phyloP scores from a whole-genome alignment of 2,329 filamentous ascomycete species.

The Pseudogymnoascus sp. region DNA sequence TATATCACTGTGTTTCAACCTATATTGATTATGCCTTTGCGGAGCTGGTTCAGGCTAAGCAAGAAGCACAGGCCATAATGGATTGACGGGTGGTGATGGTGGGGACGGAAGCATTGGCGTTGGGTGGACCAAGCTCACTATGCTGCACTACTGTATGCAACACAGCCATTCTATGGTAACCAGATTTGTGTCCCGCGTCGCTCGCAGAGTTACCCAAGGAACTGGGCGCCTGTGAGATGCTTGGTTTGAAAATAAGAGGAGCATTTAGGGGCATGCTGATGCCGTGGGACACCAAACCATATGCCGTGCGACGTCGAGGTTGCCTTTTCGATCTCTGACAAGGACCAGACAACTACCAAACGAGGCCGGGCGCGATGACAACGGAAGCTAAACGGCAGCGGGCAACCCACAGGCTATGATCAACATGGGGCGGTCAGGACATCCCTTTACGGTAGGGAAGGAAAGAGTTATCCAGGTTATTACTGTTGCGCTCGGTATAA shows the following conservation, averaged over 20 bases:
- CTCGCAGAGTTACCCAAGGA: neutral
- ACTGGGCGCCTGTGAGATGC: neutral
- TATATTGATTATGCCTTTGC: neutral
- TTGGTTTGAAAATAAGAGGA: neutral
- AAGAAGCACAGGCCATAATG: neutral
- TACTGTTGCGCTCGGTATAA: neutral
- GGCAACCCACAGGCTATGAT: neutral
- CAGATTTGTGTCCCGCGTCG: neutral
- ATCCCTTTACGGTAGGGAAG: neutral
- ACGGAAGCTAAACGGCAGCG: neutral
- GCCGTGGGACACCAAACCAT: neutral
- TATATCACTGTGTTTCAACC: neutral
- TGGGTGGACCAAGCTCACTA: neutral
- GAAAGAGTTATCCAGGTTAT: neutral
- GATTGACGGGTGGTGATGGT: neutral
- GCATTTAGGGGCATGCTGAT: neutral
- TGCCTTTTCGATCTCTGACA: neutral
- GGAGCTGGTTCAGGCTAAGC: neutral
- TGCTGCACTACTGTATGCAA: neutral
- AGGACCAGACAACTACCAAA: neutral
- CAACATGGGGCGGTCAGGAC: neutral
- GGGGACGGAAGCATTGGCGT: neutral
- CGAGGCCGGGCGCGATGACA: neutral
- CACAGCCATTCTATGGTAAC: neutral
- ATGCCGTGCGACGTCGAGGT: neutral